A percentile compares a stretch with the other conserved stretches of the same genome.
Evolutionary conservation across 2,329 filamentous ascomycete genomes (phyloP).

Genomic region (Colletotrichum lindemuthianum): DNA sequence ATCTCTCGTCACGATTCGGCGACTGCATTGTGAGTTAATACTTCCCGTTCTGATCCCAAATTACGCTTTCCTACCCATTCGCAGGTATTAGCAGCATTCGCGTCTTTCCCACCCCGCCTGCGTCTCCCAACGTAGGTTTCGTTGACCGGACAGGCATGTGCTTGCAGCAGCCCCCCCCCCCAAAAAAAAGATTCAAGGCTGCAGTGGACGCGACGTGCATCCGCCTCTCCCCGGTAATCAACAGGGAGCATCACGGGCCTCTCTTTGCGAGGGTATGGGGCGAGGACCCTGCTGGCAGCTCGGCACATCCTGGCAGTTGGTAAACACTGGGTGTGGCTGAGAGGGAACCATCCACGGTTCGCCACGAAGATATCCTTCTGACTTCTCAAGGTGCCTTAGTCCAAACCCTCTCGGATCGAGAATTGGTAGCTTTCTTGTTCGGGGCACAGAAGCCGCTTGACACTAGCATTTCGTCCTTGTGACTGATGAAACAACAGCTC

Average conservation of each 20-base stretch:
- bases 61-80: not conserved
- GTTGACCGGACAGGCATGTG: no score
- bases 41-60: not conserved
- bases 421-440: no score
- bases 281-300: constrained; percentile 19
- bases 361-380: not conserved
- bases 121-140: no score
- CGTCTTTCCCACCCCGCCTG: no score
- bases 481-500: no score
- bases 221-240: constrained; percentile 15
- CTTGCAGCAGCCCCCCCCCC: no score
- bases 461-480: no score
- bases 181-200: constrained; percentile 21
- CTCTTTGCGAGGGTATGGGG: not conserved
- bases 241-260: constrained; percentile 1
- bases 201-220: constrained; percentile 27
- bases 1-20: not conserved
- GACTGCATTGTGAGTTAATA: not conserved
- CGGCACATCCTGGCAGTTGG: constrained; percentile 13
- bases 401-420: not conserved
- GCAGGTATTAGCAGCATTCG: not conserved
- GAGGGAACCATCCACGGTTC: constrained; percentile 7
- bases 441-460: no score
- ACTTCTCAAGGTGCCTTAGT: not conserved
- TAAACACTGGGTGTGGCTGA: constrained; percentile 10